Evolutionary conservation across 345 rosid species (phyloP).

Genomic region (Triadica sebifera): DNA sequence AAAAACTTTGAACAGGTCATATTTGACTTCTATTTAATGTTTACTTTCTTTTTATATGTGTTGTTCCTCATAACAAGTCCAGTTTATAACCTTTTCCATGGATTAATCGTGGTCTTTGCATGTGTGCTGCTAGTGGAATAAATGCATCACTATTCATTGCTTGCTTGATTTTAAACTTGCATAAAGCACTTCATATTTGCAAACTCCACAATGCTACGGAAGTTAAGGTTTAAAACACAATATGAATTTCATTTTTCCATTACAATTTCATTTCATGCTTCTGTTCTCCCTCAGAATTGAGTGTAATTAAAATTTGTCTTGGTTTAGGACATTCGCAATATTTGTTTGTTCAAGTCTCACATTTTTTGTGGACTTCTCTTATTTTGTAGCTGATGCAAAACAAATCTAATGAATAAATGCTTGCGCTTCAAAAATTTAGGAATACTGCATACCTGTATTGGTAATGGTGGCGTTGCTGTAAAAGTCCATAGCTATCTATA

Average conservation of each 20-base stretch:
- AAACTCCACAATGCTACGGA: background rate
- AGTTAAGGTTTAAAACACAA: background rate
- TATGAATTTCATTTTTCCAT: background rate
- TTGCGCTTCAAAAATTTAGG: no score
- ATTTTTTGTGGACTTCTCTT: no score
- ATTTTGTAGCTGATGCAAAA: no score
- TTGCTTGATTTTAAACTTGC: background rate
- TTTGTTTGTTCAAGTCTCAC: no score
- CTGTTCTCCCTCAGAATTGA: background rate
- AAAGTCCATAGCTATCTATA: no score
- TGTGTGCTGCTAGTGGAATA: background rate
- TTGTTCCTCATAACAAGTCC: background rate
- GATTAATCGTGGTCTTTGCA: background rate
- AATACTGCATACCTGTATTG: no score
- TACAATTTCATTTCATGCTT: background rate
- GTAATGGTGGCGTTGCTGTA: no score
- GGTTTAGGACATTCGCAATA: no score
- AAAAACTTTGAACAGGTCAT: slow-evolving; percentile 33
- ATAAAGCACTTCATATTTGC: background rate
- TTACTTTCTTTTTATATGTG: background rate
- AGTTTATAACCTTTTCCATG: background rate
- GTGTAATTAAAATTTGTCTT: no score
- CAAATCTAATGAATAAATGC: no score
- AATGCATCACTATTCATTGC: background rate
- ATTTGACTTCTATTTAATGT: background rate